These are phyloP conservation scores for Nicotiana noctiflora DNA, from an alignment of 257 asterid species.

Conservation along the genomic window DNA sequence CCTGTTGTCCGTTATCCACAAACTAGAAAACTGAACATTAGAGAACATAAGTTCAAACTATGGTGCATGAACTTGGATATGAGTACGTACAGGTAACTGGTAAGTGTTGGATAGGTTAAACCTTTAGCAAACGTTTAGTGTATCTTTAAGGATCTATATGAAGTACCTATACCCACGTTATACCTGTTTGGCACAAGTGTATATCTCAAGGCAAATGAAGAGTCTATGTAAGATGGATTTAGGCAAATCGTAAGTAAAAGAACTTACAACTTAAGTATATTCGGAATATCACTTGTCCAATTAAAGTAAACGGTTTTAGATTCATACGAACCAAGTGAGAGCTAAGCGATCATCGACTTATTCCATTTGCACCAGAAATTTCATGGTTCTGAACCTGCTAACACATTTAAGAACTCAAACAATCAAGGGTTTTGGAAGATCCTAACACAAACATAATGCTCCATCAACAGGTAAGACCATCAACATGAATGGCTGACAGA, in stretches of 20 bases:
- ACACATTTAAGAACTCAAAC: background rate
- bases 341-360: background rate
- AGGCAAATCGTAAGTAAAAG: background rate
- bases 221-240: background rate
- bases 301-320: background rate
- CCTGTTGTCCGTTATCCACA: background rate
- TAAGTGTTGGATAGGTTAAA: background rate
- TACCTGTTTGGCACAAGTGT: background rate
- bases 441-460: background rate
- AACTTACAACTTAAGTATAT: background rate
- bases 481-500: background rate
- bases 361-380: background rate
- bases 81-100: background rate
- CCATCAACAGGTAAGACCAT: background rate
- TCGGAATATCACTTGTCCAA: background rate
- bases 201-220: background rate
- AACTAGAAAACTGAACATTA: slow-evolving; percentile 1
- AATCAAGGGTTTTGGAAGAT: background rate
- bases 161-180: background rate
- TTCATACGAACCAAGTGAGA: background rate
- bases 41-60: background rate
- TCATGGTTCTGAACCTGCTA: background rate
- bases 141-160: background rate
- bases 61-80: background rate
- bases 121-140: background rate